Evolutionary conservation across 306 rosid genomes (phyloP).

Genomic region (Gillenia trifoliata): DNA sequence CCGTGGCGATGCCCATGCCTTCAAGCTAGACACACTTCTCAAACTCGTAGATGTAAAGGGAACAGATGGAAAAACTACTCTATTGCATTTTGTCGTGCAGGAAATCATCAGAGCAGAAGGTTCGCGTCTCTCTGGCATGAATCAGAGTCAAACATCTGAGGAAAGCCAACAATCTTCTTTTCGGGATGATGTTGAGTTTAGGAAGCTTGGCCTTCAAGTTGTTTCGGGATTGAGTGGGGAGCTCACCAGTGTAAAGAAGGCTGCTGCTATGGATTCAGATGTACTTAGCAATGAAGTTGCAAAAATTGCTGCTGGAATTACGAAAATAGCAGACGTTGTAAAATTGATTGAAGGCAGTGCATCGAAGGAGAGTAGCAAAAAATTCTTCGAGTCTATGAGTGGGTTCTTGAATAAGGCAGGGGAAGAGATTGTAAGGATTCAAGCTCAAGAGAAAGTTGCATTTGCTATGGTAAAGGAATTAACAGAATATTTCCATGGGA

Average conservation of each 20-base stretch:
- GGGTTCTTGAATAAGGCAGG: conserved; percentile 59
- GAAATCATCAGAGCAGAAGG: conserved; percentile 88
- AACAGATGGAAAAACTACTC: conserved; percentile 74
- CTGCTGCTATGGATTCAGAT: conserved; percentile 83
- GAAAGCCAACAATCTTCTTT: conserved; percentile 39
- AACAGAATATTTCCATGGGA: conserved; percentile 83
- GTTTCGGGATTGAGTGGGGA: conserved; percentile 88
- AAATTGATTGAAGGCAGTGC: conserved; percentile 51
- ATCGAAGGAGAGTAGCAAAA: conserved; percentile 42
- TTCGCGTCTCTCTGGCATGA: conserved; percentile 42
- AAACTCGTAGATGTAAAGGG: conserved; percentile 87
- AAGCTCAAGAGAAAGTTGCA: conserved; percentile 51
- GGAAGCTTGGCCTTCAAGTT: conserved; percentile 80
- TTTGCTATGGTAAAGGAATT: conserved; percentile 65
- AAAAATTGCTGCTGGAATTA: conserved; percentile 61
- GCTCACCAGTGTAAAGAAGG: conserved; percentile 75
- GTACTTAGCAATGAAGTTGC: conserved; percentile 58
- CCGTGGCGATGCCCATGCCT: conserved; percentile 90
- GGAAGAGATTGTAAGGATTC: conserved; percentile 54
- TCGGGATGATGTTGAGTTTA: conserved; percentile 57
- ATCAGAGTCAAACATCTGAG: conserved; percentile 24
- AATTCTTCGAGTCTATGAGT: conserved; percentile 58
- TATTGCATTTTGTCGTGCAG: conserved; percentile 84
- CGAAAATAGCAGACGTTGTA: conserved; percentile 48
- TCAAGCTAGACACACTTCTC: conserved; percentile 85